Percentiles rank a stretch among this genome's conserved stretches.
Conservation (phyloP, 306 rosid genomes). For the Prunus dulcis region DNA sequence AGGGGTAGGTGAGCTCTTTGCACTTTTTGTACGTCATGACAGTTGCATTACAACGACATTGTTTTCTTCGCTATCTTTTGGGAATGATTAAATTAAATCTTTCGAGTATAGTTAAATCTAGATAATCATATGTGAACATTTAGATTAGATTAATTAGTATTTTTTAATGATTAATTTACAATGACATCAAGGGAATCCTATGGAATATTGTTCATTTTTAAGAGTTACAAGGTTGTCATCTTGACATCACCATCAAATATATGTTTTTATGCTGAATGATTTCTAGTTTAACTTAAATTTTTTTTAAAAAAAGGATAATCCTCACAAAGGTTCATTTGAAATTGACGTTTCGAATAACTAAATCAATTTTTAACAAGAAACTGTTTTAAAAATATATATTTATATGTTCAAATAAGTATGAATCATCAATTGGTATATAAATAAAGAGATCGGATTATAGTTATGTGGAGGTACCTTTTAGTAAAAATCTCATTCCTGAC, state of each 20-base stretch:
- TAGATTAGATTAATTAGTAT: background rate
- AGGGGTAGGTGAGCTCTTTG: slow-evolving; percentile 42
- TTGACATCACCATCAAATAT: background rate
- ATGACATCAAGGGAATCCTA: slow-evolving; percentile 32
- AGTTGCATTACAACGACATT: slow-evolving; percentile 39
- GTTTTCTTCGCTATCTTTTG: slow-evolving; percentile 42
- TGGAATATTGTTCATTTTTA: slow-evolving; percentile 3
- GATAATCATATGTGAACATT: slow-evolving; percentile 22
- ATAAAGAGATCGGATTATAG: background rate
- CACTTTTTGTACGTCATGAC: slow-evolving; percentile 36
- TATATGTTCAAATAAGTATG: background rate
- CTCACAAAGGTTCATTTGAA: background rate
- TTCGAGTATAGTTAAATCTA: slow-evolving; percentile 2
- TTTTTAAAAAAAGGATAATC: background rate
- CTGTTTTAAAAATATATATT: no score
- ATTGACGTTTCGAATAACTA: background rate
- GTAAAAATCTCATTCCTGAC: background rate
- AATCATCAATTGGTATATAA: background rate
- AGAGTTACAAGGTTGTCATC: background rate
- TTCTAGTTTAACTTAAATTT: background rate
- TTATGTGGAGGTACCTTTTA: no score
- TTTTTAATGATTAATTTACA: background rate
- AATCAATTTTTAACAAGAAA: no score
- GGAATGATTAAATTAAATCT: slow-evolving; percentile 20
- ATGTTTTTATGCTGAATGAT: background rate